phyloP scores from a whole-genome alignment of 2,329 filamentous ascomycete genomes.

The Botrytis pseudocinerea region DNA sequence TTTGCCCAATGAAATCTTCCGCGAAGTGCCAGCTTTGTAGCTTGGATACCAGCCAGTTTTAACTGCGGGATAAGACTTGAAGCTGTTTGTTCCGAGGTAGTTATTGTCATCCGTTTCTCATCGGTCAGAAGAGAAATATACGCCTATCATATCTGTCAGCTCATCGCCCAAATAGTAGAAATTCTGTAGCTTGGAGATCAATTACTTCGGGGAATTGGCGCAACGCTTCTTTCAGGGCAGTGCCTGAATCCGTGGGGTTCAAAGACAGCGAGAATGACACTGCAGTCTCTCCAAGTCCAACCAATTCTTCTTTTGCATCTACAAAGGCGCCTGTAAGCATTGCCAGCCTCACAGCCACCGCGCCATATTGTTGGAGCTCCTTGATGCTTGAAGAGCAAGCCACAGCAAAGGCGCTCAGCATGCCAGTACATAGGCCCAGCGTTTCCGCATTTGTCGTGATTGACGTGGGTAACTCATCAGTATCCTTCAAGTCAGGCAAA shows the following conservation, averaged over 20 bases:
- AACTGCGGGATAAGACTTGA: too few species aligned
- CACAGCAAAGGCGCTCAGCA: constrained; percentile 45
- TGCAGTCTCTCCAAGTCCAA: constrained; percentile 27
- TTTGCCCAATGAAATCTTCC: too few species aligned
- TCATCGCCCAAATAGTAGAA: too few species aligned
- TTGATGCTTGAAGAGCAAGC: constrained; percentile 36
- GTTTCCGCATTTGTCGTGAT: constrained; percentile 28
- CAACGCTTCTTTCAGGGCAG: constrained; percentile 25
- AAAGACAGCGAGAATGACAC: constrained; percentile 37
- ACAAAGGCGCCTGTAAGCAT: constrained; percentile 44
- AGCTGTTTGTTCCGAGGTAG: too few species aligned
- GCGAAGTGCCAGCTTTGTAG: too few species aligned
- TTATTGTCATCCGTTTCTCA: too few species aligned
- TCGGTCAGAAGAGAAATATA: too few species aligned
- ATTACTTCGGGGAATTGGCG: too few species aligned
- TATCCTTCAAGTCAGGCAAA: not conserved
- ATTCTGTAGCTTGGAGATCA: too few species aligned
- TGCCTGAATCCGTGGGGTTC: constrained; percentile 28
- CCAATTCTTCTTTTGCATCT: constrained; percentile 41
- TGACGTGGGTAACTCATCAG: not conserved
- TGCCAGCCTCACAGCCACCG: constrained; percentile 44
- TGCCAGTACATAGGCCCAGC: constrained; percentile 46
- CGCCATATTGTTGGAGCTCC: constrained; percentile 42
- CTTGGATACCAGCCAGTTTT: too few species aligned
- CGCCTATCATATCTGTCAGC: too few species aligned